These are phyloP conservation scores for Trichosanthes cucumerina DNA, from an alignment of 306 rosid species.

Conservation along the genomic window DNA sequence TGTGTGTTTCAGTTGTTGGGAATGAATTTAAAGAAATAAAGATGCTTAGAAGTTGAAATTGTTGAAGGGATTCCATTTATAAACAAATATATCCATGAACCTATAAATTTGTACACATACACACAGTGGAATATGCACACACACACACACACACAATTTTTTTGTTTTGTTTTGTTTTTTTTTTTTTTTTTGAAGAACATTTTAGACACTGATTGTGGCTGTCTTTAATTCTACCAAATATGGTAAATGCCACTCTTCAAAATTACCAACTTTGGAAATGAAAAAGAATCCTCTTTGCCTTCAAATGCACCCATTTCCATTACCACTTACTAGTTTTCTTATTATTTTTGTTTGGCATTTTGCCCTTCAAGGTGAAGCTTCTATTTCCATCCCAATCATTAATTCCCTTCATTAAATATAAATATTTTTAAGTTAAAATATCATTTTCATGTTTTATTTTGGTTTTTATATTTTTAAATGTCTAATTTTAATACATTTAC, in stretches of 20 bases:
- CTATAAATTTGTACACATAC: not conserved
- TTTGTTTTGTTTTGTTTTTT: no score
- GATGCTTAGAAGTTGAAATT: not conserved
- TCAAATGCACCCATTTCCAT: not conserved
- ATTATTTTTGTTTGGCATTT: not conserved
- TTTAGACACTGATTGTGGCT: not conserved
- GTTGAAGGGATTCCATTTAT: not conserved
- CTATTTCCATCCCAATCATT: not conserved
- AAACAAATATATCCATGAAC: not conserved
- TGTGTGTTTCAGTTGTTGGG: not conserved
- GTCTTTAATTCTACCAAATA: not conserved
- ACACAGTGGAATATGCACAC: not conserved
- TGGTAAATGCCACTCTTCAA: not conserved
- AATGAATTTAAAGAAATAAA: not conserved
- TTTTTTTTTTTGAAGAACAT: not conserved
- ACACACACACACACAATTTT: no score
- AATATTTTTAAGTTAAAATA: no score
- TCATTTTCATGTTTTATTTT: no score
- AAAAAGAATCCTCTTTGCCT: not conserved
- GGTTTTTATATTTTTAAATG: no score
- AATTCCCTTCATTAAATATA: not conserved
- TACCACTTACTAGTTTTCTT: not conserved
- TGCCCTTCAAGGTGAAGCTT: not conserved
- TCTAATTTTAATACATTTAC: no score
- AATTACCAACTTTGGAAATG: constrained; percentile 1